Conservation (phyloP, 805 yeast genomes). For the Schizosaccharomyces osmophilus region DNA sequence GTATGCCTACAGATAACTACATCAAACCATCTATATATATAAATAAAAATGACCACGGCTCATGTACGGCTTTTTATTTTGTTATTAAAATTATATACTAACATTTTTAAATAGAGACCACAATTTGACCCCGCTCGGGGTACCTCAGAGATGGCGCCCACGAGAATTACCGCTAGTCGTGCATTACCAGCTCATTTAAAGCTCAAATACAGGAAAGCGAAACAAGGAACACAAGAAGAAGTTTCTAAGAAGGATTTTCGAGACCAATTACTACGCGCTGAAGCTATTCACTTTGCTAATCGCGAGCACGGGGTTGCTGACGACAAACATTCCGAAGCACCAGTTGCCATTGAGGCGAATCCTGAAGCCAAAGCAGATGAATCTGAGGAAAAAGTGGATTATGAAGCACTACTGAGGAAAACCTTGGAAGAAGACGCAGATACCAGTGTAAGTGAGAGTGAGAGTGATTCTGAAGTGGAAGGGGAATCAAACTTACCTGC, state of each 20-base stretch:
- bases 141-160: conserved; percentile 19
- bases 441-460: neutral
- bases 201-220: conserved; percentile 18
- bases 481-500: neutral
- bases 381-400: neutral
- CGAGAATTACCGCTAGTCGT: conserved; percentile 28
- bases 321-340: neutral
- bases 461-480: neutral
- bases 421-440: neutral
- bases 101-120: conserved; percentile 21
- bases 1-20: too few species aligned
- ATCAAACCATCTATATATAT: too few species aligned
- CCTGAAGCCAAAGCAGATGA: neutral
- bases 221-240: conserved; percentile 13
- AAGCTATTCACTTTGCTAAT: conserved; percentile 4
- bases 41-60: neutral
- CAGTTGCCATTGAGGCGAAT: too few species aligned
- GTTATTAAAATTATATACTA: neutral
- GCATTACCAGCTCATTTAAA: conserved; percentile 29
- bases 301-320: neutral
- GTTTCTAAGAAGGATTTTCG: conserved; percentile 9
- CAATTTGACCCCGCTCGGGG: conserved; percentile 43
- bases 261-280: conserved; percentile 9
- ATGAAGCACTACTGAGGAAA: neutral
- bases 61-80: neutral